phyloP scores from a whole-genome alignment of 2,329 filamentous ascomycete species.

The Talaromyces sp. region DNA sequence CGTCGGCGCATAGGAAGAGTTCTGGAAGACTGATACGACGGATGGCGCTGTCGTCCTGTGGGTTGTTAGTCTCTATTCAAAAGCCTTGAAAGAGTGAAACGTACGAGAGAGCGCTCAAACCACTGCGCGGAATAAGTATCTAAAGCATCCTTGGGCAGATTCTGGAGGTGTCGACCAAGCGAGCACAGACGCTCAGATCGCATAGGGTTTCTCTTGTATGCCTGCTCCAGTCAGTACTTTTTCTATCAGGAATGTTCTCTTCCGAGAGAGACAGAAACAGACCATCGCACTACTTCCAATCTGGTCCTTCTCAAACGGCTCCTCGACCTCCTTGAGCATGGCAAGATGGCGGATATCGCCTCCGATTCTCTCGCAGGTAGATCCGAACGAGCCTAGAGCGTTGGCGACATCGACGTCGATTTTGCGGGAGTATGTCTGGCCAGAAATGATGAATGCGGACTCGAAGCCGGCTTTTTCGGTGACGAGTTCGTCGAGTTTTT shows the following conservation, averaged over 20 bases:
- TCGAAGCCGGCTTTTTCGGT: slow-evolving; percentile 64
- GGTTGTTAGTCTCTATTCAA: slow-evolving; percentile 33
- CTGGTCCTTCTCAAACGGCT: slow-evolving; percentile 76
- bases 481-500: slow-evolving; percentile 60
- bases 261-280: slow-evolving; percentile 6
- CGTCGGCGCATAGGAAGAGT: slow-evolving; percentile 61
- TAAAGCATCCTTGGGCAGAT: slow-evolving; percentile 54
- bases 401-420: slow-evolving; percentile 79
- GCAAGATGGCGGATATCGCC: slow-evolving; percentile 66
- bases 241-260: neutral
- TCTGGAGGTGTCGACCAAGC: slow-evolving; percentile 53
- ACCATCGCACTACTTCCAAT: slow-evolving; percentile 65
- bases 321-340: slow-evolving; percentile 77
- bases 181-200: slow-evolving; percentile 59
- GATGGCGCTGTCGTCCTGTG: slow-evolving; percentile 34
- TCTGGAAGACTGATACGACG: slow-evolving; percentile 58
- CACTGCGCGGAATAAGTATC: slow-evolving; percentile 70
- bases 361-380: slow-evolving; percentile 73
- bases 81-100: neutral
- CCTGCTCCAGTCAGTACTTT: neutral
- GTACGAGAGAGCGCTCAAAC: slow-evolving; percentile 64
- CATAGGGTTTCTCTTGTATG: slow-evolving; percentile 30
- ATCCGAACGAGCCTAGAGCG: slow-evolving; percentile 72
- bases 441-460: slow-evolving; percentile 61
- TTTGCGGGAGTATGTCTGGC: slow-evolving; percentile 75